Percentiles rank a stretch among this genome's conserved stretches.
Conservation (phyloP, 192 early-diverging fungal genomes). For the Podila epigama region DNA sequence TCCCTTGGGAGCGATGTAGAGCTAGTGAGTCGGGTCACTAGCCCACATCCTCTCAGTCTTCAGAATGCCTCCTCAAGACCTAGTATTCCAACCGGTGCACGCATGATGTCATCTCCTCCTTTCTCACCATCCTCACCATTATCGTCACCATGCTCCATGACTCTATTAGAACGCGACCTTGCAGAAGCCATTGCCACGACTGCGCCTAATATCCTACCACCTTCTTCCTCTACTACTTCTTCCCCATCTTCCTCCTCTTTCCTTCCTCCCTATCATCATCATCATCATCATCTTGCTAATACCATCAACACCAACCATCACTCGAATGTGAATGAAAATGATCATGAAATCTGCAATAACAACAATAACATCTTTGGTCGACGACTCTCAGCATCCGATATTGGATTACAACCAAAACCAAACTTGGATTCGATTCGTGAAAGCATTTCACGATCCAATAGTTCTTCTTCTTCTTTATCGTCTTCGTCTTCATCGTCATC, state of each 20-base stretch:
- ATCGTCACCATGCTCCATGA: too few species aligned
- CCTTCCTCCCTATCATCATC: background rate
- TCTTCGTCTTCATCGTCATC: background rate
- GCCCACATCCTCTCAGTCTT: background rate
- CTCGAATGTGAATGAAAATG: background rate
- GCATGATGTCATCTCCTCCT: background rate
- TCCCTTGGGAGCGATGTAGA: background rate
- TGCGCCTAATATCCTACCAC: too few species aligned
- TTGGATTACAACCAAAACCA: background rate
- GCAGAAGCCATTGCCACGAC: slow-evolving; percentile 18
- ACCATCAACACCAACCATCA: background rate
- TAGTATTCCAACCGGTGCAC: background rate
- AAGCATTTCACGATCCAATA: background rate
- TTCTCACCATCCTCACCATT: background rate
- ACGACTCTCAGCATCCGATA: background rate
- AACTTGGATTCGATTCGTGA: slow-evolving; percentile 17
- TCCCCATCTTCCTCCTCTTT: background rate
- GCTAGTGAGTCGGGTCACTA: background rate
- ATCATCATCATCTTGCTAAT: background rate
- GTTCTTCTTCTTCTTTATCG: background rate
- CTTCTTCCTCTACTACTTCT: background rate
- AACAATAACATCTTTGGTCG: background rate
- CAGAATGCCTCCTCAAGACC: background rate
- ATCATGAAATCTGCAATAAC: background rate
- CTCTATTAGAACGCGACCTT: background rate